A percentile compares a stretch with the other conserved stretches of the same genome.
phyloP scores from a whole-genome alignment of 768 basidiomycete genomes.

The Tylopilus intermedius region DNA sequence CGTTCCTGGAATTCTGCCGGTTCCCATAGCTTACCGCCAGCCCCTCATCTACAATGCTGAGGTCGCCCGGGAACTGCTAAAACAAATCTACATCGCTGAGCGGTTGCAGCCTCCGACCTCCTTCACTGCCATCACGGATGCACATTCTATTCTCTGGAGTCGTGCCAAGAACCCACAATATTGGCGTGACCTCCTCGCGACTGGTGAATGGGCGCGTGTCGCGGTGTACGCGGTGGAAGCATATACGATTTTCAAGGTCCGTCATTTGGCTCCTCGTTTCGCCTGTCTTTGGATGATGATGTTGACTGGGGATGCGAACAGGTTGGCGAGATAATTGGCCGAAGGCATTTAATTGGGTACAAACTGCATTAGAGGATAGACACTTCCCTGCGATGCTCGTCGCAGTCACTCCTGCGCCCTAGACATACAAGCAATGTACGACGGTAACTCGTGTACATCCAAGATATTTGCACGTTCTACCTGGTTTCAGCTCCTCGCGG shows the following conservation, averaged over 20 bases:
- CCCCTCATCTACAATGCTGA: conserved; percentile 75
- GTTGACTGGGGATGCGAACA: conserved; percentile 23
- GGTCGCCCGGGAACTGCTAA: conserved; percentile 69
- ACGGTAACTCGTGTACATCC: background rate
- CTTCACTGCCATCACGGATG: conserved; percentile 45
- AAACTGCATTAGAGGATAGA: conserved; percentile 46
- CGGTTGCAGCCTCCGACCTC: conserved; percentile 57
- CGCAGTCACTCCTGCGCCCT: background rate
- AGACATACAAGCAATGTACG: conserved; percentile 11
- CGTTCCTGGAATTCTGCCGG: background rate
- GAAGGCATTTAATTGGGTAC: conserved; percentile 78
- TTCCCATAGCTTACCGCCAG: conserved; percentile 58
- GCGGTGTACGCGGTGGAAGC: conserved; percentile 80
- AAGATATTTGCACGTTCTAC: conserved; percentile 4
- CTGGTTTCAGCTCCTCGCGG: background rate
- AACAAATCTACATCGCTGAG: conserved; percentile 71
- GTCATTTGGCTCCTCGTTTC: conserved; percentile 13
- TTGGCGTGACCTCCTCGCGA: conserved; percentile 55
- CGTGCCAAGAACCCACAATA: conserved; percentile 54
- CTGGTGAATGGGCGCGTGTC: conserved; percentile 63
- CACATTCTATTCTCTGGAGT: conserved; percentile 62
- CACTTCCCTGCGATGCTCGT: background rate
- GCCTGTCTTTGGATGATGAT: background rate
- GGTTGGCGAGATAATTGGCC: conserved; percentile 86
- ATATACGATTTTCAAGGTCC: conserved; percentile 84